Conservation (phyloP, 1,284 basidiomycete species). For the Leccinum solheimii region DNA sequence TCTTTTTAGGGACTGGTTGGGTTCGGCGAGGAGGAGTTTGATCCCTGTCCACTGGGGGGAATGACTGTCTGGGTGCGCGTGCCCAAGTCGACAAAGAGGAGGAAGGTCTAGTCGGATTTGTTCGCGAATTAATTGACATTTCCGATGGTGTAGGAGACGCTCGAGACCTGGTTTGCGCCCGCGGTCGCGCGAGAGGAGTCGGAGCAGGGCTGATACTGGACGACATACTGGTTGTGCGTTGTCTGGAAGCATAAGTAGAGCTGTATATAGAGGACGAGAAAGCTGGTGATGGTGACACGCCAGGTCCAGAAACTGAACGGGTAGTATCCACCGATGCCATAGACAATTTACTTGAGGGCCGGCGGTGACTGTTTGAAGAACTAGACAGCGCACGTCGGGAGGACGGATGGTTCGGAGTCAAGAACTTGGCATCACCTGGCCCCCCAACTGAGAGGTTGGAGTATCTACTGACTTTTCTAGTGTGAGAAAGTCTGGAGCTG, state of each 20-base stretch:
- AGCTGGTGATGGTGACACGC: conserved; percentile 26
- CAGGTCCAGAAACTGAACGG: conserved; percentile 39
- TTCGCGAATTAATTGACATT: conserved; percentile 45
- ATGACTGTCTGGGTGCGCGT: conserved; percentile 62
- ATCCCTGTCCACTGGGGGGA: conserved; percentile 43
- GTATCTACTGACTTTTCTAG: conserved; percentile 43
- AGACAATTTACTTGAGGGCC: conserved; percentile 33
- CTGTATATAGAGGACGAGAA: conserved; percentile 47
- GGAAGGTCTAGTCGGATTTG: conserved; percentile 42
- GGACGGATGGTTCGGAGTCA: conserved; percentile 46
- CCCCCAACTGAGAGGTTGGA: conserved; percentile 49
- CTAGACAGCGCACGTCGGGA: conserved; percentile 52
- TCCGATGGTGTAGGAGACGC: conserved; percentile 62
- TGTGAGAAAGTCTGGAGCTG: conserved; percentile 32
- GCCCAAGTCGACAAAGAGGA: conserved; percentile 63
- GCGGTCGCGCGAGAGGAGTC: conserved; percentile 41
- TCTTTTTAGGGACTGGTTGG: conserved; percentile 48
- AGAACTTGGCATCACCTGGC: conserved; percentile 44
- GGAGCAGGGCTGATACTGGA: conserved; percentile 40
- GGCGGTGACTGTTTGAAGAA: conserved; percentile 41
- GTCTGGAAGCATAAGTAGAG: conserved; percentile 78
- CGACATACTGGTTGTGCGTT: conserved; percentile 67
- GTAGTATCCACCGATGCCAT: conserved; percentile 29
- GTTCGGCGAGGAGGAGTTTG: conserved; percentile 48
- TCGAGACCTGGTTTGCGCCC: conserved; percentile 45